Conservation (phyloP, 371 early-diverging fungal genomes). For the Mucor irregularis region DNA sequence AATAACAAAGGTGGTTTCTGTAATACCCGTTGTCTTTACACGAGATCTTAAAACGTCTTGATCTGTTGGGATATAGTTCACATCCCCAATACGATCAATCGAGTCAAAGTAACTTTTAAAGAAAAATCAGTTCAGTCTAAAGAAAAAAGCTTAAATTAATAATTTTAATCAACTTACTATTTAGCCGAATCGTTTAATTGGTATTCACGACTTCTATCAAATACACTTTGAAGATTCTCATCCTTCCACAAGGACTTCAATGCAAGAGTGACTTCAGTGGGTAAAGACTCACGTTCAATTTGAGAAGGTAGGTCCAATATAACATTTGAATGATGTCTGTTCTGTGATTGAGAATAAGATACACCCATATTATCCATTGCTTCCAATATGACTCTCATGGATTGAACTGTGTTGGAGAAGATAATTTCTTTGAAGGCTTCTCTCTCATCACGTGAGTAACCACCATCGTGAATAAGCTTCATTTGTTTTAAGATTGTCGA, state of each 20-base stretch:
- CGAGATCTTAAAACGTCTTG: constrained; percentile 84
- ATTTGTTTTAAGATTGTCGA: constrained; percentile 96
- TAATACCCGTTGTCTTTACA: constrained; percentile 86
- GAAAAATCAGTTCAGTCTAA: not conserved
- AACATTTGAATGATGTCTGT: constrained; percentile 47
- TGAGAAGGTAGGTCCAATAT: constrained; percentile 62
- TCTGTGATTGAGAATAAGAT: constrained; percentile 56
- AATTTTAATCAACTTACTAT: constrained; percentile 56
- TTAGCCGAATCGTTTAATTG: constrained; percentile 84
- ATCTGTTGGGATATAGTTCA: constrained; percentile 81
- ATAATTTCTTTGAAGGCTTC: constrained; percentile 88
- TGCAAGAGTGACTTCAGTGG: constrained; percentile 63
- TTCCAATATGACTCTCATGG: constrained; percentile 86
- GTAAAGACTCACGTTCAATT: constrained; percentile 64
- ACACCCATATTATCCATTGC: constrained; percentile 84
- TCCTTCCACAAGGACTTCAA: constrained; percentile 80
- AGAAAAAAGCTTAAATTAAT: not conserved
- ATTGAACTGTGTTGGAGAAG: constrained; percentile 85
- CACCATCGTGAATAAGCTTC: constrained; percentile 92
- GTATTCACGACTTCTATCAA: constrained; percentile 73
- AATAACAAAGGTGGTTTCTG: constrained; percentile 84
- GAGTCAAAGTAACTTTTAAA: constrained; percentile 76
- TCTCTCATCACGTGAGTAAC: constrained; percentile 84
- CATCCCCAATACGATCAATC: constrained; percentile 77
- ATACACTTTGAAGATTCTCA: constrained; percentile 69